Conservation (phyloP, 2,329 filamentous ascomycete species). For the Ceratocystis alfenasii region DNA sequence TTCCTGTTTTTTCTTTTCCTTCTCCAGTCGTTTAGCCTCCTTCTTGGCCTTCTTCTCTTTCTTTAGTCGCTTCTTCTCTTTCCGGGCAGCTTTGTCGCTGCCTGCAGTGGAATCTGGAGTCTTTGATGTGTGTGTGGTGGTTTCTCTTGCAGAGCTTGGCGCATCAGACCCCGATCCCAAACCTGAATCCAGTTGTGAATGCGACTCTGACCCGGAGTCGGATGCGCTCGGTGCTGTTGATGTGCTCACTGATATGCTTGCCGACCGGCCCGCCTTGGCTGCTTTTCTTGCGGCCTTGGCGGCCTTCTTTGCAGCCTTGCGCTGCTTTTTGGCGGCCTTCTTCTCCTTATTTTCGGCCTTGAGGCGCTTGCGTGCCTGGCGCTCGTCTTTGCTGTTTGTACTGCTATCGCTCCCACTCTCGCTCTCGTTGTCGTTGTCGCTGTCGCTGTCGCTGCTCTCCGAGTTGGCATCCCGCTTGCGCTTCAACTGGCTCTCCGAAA, state of each 20-base stretch:
- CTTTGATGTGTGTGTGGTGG: not conserved
- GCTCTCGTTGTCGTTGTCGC: constrained; percentile 4
- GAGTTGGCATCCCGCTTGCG: constrained; percentile 6
- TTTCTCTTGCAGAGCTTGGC: not conserved
- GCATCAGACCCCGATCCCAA: not conserved
- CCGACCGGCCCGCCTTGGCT: not conserved
- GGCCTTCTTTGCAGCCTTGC: constrained; percentile 16
- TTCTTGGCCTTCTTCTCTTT: constrained; percentile 16
- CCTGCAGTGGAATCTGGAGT: not conserved
- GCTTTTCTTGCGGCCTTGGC: constrained; percentile 8
- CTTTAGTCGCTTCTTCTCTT: constrained; percentile 19
- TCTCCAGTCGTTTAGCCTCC: constrained; percentile 11
- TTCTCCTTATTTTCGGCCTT: constrained; percentile 17
- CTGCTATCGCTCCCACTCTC: not conserved
- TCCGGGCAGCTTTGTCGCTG: constrained; percentile 15
- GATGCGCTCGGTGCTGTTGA: not conserved
- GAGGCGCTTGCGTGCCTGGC: constrained; percentile 13
- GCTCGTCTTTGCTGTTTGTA: not conserved
- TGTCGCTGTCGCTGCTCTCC: not conserved
- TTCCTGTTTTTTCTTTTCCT: constrained; percentile 14
- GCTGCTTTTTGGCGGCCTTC: constrained; percentile 18
- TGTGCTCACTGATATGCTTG: not conserved
- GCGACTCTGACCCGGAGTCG: not conserved
- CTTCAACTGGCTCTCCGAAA: constrained; percentile 4
- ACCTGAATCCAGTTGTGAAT: not conserved